These are phyloP conservation scores for Hypericum androsaemum DNA, from an alignment of 345 rosid genomes.

Conservation along the genomic window DNA sequence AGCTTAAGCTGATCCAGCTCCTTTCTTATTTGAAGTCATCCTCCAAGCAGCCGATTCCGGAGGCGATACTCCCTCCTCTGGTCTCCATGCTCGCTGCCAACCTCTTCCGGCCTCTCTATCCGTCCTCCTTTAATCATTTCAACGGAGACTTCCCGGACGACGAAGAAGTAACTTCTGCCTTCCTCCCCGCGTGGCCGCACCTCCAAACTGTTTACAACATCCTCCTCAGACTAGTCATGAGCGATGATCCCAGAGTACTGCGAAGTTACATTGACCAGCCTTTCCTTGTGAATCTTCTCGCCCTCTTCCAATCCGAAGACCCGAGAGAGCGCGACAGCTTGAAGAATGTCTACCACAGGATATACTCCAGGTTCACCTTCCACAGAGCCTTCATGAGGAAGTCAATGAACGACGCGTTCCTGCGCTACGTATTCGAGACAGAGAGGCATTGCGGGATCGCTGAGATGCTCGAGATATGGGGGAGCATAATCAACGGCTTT, in stretches of 20 bases:
- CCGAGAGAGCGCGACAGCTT: conserved; percentile 43
- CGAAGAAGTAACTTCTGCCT: conserved; percentile 25
- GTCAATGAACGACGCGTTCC: conserved; percentile 44
- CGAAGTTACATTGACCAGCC: conserved; percentile 24
- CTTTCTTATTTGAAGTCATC: conserved; percentile 30
- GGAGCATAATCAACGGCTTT: conserved; percentile 58
- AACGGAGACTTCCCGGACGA: conserved; percentile 29
- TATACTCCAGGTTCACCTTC: conserved; percentile 40
- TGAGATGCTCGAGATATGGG: conserved; percentile 54
- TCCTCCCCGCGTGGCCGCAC: conserved; percentile 42
- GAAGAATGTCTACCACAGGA: conserved; percentile 49
- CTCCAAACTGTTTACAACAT: conserved; percentile 41
- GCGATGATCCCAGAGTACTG: conserved; percentile 32
- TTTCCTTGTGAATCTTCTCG: conserved; percentile 36
- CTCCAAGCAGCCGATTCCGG: conserved; percentile 20
- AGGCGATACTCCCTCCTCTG: conserved; percentile 22
- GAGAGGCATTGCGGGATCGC: conserved; percentile 45
- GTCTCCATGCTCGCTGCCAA: conserved; percentile 42
- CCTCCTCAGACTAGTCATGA: conserved; percentile 29
- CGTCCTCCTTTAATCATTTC: conserved; percentile 17
- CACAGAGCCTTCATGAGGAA: conserved; percentile 49
- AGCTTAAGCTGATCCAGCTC: conserved; percentile 37
- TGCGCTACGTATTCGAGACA: conserved; percentile 32
- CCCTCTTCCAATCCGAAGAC: conserved; percentile 50
- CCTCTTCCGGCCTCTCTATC: conserved; percentile 49